Evolutionary conservation across 139 green algal species (phyloP), one percentile per base, ranked within the genome.

Genomic region (Mesotaenium endlicherianum): DNA sequence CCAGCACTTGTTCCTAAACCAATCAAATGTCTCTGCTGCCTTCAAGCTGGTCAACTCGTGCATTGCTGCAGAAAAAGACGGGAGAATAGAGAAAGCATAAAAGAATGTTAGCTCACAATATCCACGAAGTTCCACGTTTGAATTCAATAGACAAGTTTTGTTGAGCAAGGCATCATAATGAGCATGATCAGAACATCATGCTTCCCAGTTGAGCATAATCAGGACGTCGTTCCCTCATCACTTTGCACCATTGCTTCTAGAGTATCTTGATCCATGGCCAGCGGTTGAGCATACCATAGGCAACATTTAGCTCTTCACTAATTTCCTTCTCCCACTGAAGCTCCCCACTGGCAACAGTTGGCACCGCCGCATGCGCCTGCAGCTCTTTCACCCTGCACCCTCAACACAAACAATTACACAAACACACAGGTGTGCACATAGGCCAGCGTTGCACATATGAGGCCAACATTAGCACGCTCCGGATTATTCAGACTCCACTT

Each of bases 31-130:
- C 70, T 78, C 70, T n/a, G 70, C 41, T 14, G 40, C 70, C 31
- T 78, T 78, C 31, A 78, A 6, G 31, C 70, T 78, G 30, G 70
- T 78, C 41, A 78, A 31, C 31, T 78, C 70, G 70, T 78, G 70
- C 70, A 59, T 55, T 4, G 70, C 70, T 78, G 70, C 5, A 53
- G 49, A 6, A 53, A 31, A 78, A 5, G 64, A 31, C 14, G 34
- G 11, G 34, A 14, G 14, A 75, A 43, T 16, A 16, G 40, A 17
- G 40, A 14, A 14, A 75, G 34, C 64, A 16, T 31, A 58, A 64
- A 34, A 34, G 20, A 20, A 34, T 64, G 53, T 64, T 64, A 34
- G 26, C 26, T 64, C 53, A 64, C 53, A 64, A 64, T 34, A 34
- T 64, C 26, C 20, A 34, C 26, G 20, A 64, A 64, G 26, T 20